Evolutionary conservation across 1,139 yeast species (phyloP).

Genomic region (Saccharomyces hybrid): DNA sequence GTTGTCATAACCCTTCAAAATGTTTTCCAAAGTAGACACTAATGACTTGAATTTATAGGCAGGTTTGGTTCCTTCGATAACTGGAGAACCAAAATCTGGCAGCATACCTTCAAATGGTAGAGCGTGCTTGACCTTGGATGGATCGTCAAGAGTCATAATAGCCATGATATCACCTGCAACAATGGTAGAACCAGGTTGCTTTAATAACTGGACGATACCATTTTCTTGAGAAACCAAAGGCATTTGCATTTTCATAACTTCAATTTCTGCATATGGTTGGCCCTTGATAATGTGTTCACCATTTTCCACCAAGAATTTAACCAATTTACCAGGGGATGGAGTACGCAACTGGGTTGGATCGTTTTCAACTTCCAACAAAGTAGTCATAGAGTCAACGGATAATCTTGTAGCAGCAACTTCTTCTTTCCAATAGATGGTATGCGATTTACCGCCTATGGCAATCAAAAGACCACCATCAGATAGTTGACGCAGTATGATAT

Average conservation of each 20-base stretch:
- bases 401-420: conserved; percentile 95
- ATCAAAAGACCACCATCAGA: conserved; percentile 92
- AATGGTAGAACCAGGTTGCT: conserved; percentile 97
- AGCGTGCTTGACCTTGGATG: conserved; percentile 95
- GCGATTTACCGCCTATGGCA: conserved; percentile 86
- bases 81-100: conserved; percentile 82
- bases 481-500: conserved; percentile 76
- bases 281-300: conserved; percentile 93
- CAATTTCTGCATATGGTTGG: conserved; percentile 95
- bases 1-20: conserved; percentile 85
- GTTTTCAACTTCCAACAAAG: conserved; percentile 85
- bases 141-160: conserved; percentile 88
- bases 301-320: conserved; percentile 84
- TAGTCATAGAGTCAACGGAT: conserved; percentile 91
- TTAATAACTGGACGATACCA: conserved; percentile 85
- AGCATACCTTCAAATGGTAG: conserved; percentile 90
- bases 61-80: conserved; percentile 74
- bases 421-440: conserved; percentile 94
- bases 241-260: conserved; percentile 98
- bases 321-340: conserved; percentile 97
- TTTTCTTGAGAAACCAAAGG: conserved; percentile 86
- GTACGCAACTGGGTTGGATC: conserved; percentile 98
- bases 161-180: conserved; percentile 96
- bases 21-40: conserved; percentile 59
- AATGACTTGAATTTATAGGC: conserved; percentile 62